Evolutionary conservation across 1,284 basidiomycete genomes (phyloP).

Genomic region (Ceratobasidium sp.): DNA sequence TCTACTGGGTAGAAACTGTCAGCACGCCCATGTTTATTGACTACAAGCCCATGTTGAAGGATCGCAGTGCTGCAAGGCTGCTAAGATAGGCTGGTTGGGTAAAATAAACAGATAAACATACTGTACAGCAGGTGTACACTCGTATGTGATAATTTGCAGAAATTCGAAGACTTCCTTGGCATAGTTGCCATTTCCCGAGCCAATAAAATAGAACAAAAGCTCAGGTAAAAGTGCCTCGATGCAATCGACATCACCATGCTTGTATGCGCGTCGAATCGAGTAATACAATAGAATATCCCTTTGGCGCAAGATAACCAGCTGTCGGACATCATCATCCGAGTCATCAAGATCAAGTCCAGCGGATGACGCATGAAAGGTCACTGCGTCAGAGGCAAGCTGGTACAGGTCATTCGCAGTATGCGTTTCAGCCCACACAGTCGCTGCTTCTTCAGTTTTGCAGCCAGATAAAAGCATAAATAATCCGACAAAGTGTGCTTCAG

Average conservation of each 20-base stretch:
- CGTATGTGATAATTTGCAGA: not conserved
- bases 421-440: not conserved
- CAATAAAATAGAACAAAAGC: constrained; percentile 9
- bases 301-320: not conserved
- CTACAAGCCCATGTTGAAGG: constrained; percentile 5
- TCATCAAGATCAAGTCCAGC: not conserved
- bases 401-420: not conserved
- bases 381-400: not conserved
- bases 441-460: not conserved
- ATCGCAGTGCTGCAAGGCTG: not conserved
- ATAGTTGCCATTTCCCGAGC: not conserved
- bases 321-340: not conserved
- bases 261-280: not conserved
- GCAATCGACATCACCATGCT: constrained; percentile 9
- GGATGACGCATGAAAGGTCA: not conserved
- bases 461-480: not conserved
- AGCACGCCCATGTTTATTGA: not conserved
- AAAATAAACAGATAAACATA: too few relatives aligned
- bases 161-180: not conserved
- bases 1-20: constrained; percentile 10
- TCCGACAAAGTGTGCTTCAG: not conserved
- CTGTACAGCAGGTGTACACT: not conserved
- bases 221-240: constrained; percentile 1
- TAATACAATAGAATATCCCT: not conserved
- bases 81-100: too few relatives aligned